A percentile compares a stretch with the other conserved stretches of the same genome.
These are phyloP conservation scores for Tolypocladium tropicale DNA, from an alignment of 2,329 filamentous ascomycete genomes.

Conservation along the genomic window DNA sequence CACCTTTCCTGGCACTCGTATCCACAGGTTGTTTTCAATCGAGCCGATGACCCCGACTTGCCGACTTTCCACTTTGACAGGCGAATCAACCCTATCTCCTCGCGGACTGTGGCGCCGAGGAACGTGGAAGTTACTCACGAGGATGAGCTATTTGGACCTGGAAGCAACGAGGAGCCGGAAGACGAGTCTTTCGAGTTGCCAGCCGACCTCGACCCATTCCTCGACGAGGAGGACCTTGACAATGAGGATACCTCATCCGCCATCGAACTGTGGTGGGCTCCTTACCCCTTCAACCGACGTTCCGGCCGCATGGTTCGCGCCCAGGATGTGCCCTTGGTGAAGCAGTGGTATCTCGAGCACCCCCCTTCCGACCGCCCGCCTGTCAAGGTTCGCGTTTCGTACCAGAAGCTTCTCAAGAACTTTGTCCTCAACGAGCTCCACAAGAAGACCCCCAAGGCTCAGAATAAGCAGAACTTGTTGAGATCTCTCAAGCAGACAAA, in stretches of 20 bases:
- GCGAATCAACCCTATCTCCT: constrained; percentile 96
- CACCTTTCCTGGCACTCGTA: constrained; percentile 89
- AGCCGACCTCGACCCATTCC: constrained; percentile 71
- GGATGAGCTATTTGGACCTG: constrained; percentile 81
- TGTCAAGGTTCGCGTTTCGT: constrained; percentile 95
- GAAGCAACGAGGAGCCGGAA: constrained; percentile 62
- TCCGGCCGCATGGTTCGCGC: constrained; percentile 95
- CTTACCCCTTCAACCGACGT: constrained; percentile 86
- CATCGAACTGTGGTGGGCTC: constrained; percentile 96
- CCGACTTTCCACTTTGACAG: constrained; percentile 97
- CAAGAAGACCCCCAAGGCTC: constrained; percentile 88
- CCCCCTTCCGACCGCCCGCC: constrained; percentile 76
- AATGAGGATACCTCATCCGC: constrained; percentile 84
- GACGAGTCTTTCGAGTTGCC: constrained; percentile 83
- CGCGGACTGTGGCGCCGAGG: constrained; percentile 84
- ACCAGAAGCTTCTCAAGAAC: constrained; percentile 94
- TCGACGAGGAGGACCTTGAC: constrained; percentile 80
- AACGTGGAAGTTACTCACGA: constrained; percentile 89
- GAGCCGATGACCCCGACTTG: constrained; percentile 76
- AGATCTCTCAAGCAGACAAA: constrained; percentile 90
- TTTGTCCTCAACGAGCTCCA: constrained; percentile 95
- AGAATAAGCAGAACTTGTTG: constrained; percentile 88
- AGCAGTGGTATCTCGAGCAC: constrained; percentile 98
- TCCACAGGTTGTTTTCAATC: constrained; percentile 85
- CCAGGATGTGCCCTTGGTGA: constrained; percentile 91